Percentiles rank a stretch among this genome's conserved stretches.
Evolutionary conservation across 2,329 filamentous ascomycete species (phyloP).

Genomic region (Botrytis elliptica): DNA sequence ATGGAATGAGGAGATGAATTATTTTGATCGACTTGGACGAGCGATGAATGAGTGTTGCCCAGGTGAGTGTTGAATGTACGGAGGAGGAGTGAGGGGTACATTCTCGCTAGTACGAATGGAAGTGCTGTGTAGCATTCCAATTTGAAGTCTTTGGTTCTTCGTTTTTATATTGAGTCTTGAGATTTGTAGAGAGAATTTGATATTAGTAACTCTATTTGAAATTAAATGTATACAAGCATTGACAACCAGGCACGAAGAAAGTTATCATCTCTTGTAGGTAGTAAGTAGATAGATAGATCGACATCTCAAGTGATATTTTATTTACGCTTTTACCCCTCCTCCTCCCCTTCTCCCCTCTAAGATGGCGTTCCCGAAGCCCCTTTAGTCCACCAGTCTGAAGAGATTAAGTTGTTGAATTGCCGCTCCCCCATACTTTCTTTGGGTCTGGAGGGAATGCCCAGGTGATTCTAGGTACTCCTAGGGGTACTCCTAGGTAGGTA

Average conservation of each 20-base stretch:
- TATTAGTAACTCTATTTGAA: neutral
- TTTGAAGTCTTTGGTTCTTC: neutral
- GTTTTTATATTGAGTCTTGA: neutral
- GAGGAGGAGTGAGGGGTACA: neutral
- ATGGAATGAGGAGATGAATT: neutral
- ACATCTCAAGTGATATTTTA: neutral
- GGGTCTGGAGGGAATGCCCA: neutral
- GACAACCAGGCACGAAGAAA: neutral
- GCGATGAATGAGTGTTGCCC: neutral
- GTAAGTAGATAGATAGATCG: too few relatives aligned
- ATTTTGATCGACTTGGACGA: neutral
- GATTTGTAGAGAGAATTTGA: neutral
- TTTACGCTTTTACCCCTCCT: neutral
- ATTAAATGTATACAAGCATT: neutral
- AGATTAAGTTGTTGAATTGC: neutral
- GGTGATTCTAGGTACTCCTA: too few relatives aligned
- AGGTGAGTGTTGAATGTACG: neutral
- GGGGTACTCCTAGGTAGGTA: too few relatives aligned
- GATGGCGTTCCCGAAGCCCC: neutral
- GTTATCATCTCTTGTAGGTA: neutral
- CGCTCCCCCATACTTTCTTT: neutral
- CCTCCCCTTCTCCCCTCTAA: neutral
- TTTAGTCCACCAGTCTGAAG: neutral
- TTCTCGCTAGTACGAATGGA: neutral
- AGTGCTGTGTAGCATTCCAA: neutral